Conservation (phyloP, 305 asterid genomes). For the Fraxinus angustifolia region DNA sequence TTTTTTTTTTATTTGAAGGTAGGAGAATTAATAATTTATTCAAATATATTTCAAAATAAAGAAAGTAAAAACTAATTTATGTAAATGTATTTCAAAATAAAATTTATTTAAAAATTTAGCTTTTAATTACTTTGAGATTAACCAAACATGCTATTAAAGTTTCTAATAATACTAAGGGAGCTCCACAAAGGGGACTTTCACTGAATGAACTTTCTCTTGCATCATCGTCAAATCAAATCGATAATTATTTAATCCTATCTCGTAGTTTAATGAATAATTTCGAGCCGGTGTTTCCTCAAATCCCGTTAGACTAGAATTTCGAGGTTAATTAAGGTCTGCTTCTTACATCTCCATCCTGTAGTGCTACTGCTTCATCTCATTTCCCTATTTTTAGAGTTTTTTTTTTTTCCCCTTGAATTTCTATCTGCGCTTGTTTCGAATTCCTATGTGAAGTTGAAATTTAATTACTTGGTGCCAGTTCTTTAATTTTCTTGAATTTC, state of each 20-base stretch:
- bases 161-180: background rate
- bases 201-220: background rate
- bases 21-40: too few species aligned
- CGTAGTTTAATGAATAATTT: background rate
- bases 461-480: conserved; percentile 2
- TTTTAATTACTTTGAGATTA: background rate
- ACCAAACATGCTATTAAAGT: background rate
- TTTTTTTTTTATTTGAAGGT: too few species aligned
- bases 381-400: conserved; percentile 14
- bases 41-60: too few species aligned
- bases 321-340: background rate
- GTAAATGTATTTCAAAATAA: background rate
- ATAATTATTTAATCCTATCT: background rate
- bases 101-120: too few species aligned
- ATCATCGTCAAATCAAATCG: background rate
- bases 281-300: background rate
- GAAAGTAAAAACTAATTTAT: background rate
- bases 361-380: conserved; percentile 8
- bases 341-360: conserved; percentile 4
- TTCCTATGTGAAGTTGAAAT: conserved; percentile 11
- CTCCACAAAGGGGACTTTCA: background rate
- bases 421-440: conserved; percentile 36
- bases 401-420: conserved; percentile 21
- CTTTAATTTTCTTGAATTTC: background rate
- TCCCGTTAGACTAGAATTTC: background rate